Evolutionary conservation across 108 stramenopile genomes (phyloP).

Genomic region (Chaetoceros tenuissimus): DNA sequence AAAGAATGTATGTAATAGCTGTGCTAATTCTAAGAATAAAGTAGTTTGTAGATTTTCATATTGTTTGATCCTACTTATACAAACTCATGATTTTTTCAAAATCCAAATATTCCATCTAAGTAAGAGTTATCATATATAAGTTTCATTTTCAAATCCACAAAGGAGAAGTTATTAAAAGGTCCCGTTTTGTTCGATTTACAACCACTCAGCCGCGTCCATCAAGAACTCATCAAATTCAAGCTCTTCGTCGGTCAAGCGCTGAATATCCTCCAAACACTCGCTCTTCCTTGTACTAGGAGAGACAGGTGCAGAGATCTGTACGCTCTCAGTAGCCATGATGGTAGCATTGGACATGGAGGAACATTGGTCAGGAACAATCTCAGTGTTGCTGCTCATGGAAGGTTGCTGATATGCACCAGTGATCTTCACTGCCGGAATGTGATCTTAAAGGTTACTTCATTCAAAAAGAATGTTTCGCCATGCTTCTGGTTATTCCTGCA

Average conservation of each 20-base stretch:
- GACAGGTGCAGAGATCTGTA: too few species aligned
- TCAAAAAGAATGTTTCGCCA: neutral
- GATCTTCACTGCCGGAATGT: constrained; percentile 8
- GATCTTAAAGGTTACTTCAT: constrained; percentile 3
- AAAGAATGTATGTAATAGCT: too few species aligned
- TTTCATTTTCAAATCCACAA: too few species aligned
- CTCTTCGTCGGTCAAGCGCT: neutral
- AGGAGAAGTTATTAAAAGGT: too few species aligned
- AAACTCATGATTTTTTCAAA: too few species aligned
- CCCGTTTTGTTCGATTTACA: neutral
- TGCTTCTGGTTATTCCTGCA: too few species aligned
- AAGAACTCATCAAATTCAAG: neutral
- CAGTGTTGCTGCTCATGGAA: neutral
- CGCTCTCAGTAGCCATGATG: too few species aligned
- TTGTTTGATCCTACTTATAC: too few species aligned
- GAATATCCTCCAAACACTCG: neutral
- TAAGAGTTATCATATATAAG: too few species aligned
- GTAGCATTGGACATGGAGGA: neutral
- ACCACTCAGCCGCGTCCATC: neutral
- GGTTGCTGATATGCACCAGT: neutral
- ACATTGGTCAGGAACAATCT: neutral
- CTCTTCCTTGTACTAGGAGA: neutral
- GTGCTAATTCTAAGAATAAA: too few species aligned
- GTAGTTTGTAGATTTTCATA: too few species aligned
- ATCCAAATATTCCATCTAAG: too few species aligned